Evolutionary conservation across 768 basidiomycete species (phyloP), one percentile per base, ranked within the genome.

Genomic region (Suillus weaverae): DNA sequence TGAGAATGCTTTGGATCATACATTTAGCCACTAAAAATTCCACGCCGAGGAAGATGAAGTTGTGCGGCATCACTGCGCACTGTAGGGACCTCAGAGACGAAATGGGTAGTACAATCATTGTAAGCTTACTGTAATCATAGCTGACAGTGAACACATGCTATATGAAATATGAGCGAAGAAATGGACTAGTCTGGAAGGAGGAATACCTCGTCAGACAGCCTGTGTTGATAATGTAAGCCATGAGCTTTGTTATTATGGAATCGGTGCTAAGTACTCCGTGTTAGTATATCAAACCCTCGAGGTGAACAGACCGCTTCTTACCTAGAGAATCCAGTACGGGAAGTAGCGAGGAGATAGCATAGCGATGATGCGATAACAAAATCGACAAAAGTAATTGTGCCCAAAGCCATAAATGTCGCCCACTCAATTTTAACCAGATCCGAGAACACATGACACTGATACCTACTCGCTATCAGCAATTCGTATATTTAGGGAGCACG

Each of bases 251-350:
- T 14, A 51, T 30, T 3, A 51, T 30, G 18, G 50, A 51, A 51
- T 51, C 50, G 50, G 50, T 51, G 16, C 50, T 51, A 51, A 51
- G 26, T 18, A 18, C 50, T 30, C 30, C 50, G 5, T 32, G 9
- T 51, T 30, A 4, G 30, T 9, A 51, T 32, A 3, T 32, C 16
- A 51, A 53, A 20, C 30, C 51, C 18, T 32, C 32, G 5, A 2
- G 1, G 30, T 10, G 9, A 53, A 32, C 18, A 33, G 51, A 32
- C 30, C 16, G 18, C 51, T 20, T 30, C 26, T 32, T 5, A 53
- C 51, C 18, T 53, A 53, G 51, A 53, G 51, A 53, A 53, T 32
- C 51, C 51, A 53, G 51, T 53, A 10, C 51, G 51, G 32, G 51
- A 53, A 32, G 30, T 33, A 32, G 51, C 30, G 30, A 53, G 51